Base-by-base conservation (phyloP, 805 yeast species). In the Starmerella tilneyi region DNA sequence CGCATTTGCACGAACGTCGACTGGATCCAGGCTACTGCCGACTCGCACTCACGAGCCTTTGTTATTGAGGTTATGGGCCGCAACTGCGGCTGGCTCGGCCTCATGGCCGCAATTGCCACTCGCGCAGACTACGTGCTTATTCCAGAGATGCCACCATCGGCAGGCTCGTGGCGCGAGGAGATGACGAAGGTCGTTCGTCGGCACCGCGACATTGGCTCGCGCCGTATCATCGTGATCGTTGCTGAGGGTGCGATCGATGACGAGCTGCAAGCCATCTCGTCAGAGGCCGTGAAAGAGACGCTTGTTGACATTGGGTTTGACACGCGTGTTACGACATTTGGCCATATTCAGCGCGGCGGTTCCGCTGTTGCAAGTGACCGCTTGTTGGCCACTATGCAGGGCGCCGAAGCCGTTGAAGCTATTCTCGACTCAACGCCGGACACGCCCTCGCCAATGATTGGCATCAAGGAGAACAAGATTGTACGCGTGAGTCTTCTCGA, bases 281-380 rank as follows among this genome's bases (percentile, higher is more conserved):
- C 94, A 15, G 77, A 78, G 27, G 77, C 78, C 51, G 97, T 92
- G 48, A 80, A 81, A 65, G 77, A 84, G 43, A 92, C 81, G 15
- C 71, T 92, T 48, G 84, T 83, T 38, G 79, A 79, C 45, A 68
- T 92, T 51, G 95, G 95, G 11, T 73, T 92, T 45, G 98, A 92
- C 63, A 89, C 97, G 5, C 78, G 97, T 63, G 80, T 89, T 57
- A 92, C 98, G 33, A 84, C 94, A 11, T 71, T 92, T 56, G 98
- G 98, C 45, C 98, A 92, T 63, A 96, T 92, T 44, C 98, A 92
- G 71, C 78, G 98, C 67, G 98, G 98, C 69, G 98, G 98, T 65
- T 76, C 94, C 37, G 96, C 98, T 20, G 96, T 88, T 45, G 96
- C 97, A 2, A 84, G 74, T 57, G 98, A 92, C 64, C 76, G 98